phyloP scores from a whole-genome alignment of 1,284 basidiomycete genomes.

The Microbotryomycetes sp. region DNA sequence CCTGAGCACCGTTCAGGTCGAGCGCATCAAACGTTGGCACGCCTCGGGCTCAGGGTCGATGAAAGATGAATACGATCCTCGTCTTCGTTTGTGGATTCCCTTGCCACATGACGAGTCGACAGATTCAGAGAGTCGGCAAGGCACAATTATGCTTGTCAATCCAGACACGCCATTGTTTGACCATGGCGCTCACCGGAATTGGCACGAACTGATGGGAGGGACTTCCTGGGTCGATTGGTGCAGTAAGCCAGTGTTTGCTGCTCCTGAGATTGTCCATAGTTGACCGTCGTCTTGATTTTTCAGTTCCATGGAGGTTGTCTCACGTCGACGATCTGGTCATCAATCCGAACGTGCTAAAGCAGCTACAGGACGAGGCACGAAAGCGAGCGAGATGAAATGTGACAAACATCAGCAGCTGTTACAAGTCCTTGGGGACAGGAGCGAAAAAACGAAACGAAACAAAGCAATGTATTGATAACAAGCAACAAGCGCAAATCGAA shows the following conservation, averaged over 20 bases:
- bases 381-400: not conserved
- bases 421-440: no score
- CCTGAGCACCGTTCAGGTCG: constrained; percentile 19
- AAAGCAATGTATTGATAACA: no score
- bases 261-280: not conserved
- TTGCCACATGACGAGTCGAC: not conserved
- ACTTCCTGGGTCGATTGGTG: constrained; percentile 21
- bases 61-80: constrained; percentile 7
- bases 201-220: constrained; percentile 15
- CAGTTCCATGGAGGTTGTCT: not conserved
- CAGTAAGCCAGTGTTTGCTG: not conserved
- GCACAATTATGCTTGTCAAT: constrained; percentile 10
- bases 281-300: not conserved
- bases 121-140: not conserved
- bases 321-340: not conserved
- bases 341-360: not conserved
- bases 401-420: no score
- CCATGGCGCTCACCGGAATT: constrained; percentile 17
- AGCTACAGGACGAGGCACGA: not conserved
- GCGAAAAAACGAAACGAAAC: no score
- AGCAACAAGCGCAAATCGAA: not conserved
- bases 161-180: constrained; percentile 20
- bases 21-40: constrained; percentile 8
- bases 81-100: constrained; percentile 20
- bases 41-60: no score